These are phyloP conservation scores for Aspergillus glaucus DNA, from an alignment of 2,329 filamentous ascomycete species.

Conservation along the genomic window DNA sequence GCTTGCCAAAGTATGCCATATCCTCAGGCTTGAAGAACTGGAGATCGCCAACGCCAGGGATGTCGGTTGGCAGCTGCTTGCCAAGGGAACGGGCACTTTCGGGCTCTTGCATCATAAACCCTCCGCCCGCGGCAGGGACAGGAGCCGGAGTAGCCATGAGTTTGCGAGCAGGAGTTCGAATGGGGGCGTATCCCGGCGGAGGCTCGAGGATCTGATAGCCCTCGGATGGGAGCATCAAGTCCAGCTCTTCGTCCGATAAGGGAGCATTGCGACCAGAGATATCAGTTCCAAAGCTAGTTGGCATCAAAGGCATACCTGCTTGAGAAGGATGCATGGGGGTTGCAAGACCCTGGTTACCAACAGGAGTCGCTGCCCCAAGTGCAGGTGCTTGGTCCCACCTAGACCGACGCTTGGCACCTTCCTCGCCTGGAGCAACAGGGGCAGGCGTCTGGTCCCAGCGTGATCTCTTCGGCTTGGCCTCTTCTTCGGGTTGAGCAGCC, in stretches of 20 bases:
- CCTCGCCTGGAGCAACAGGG: conserved; percentile 44
- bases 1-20: conserved; percentile 97
- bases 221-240: conserved; percentile 81
- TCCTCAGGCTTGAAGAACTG: conserved; percentile 99
- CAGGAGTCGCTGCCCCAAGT: conserved; percentile 60
- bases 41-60: conserved; percentile 89
- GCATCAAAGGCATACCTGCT: conserved; percentile 44
- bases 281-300: conserved; percentile 71
- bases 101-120: conserved; percentile 97
- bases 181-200: conserved; percentile 84
- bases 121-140: conserved; percentile 55
- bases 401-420: conserved; percentile 66
- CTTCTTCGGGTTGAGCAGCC: conserved; percentile 45
- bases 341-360: conserved; percentile 66
- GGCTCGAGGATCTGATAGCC: conserved; percentile 90
- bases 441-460: conserved; percentile 81
- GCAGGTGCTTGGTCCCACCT: conserved; percentile 87
- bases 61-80: conserved; percentile 89
- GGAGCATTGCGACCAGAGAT: conserved; percentile 71
- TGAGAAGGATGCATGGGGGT: conserved; percentile 72
- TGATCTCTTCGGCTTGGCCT: conserved; percentile 66
- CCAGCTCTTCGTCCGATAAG: conserved; percentile 88
- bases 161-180: conserved; percentile 69
- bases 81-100: conserved; percentile 75
- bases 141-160: conserved; percentile 66